A percentile compares a stretch with the other conserved stretches of the same genome.
These are phyloP conservation scores for Neurospora sp. DNA, from an alignment of 495 filamentous ascomycete genomes.

Conservation along the genomic window DNA sequence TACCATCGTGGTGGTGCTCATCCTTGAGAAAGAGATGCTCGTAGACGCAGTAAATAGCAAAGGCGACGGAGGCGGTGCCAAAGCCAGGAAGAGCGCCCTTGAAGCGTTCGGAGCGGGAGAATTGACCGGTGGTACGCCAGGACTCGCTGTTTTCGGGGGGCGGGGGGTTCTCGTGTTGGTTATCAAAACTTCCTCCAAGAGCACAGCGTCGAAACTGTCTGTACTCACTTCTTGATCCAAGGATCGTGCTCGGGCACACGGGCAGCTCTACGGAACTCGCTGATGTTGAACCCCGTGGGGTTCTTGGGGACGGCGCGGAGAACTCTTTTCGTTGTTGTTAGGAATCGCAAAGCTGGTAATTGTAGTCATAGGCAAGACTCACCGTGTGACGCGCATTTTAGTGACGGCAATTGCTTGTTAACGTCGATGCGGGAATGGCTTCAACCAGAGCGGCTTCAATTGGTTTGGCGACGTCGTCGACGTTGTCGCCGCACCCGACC, in stretches of 20 bases:
- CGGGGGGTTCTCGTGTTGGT: not conserved
- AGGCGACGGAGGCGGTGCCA: constrained; percentile 84
- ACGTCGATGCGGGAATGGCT: constrained; percentile 3
- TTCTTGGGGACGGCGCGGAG: constrained; percentile 34
- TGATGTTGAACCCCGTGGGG: constrained; percentile 77
- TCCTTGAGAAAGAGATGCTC: constrained; percentile 72
- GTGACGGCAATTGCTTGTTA: constrained; percentile 17
- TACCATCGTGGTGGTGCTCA: constrained; percentile 53
- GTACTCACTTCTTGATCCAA: constrained; percentile 65
- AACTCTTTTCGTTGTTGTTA: not conserved
- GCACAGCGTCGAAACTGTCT: not conserved
- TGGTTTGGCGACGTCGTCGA: constrained; percentile 1
- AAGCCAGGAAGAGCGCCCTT: constrained; percentile 76
- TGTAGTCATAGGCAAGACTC: constrained; percentile 17
- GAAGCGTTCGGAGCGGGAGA: constrained; percentile 82
- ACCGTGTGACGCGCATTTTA: constrained; percentile 40
- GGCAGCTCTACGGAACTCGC: constrained; percentile 58
- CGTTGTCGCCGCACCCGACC: not conserved
- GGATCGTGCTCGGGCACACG: constrained; percentile 67
- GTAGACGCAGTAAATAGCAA: constrained; percentile 77
- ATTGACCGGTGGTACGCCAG: constrained; percentile 86
- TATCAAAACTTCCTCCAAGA: constrained; percentile 4
- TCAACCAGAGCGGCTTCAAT: not conserved
- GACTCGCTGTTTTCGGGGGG: constrained; percentile 55
- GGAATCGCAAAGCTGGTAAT: not conserved